Conservation (phyloP, 2,329 filamentous ascomycete species). For the Xylariaceae sp. region DNA sequence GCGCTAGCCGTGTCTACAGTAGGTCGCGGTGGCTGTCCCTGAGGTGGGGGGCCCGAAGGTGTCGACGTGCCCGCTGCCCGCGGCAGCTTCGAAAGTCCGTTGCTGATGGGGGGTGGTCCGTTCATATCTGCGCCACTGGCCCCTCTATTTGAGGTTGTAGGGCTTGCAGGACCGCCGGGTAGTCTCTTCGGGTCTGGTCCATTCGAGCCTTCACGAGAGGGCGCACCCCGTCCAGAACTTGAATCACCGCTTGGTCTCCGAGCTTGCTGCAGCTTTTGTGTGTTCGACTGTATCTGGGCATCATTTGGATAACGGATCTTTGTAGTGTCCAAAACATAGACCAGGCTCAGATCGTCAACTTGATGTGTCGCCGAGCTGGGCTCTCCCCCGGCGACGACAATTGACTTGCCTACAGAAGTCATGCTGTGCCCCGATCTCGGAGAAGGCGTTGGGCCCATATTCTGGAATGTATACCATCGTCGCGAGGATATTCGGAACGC, state of each 20-base stretch:
- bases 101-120: conserved; percentile 29
- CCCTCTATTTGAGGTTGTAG: conserved; percentile 37
- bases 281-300: conserved; percentile 37
- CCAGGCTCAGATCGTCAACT: conserved; percentile 76
- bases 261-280: conserved; percentile 36
- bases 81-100: conserved; percentile 36
- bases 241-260: conserved; percentile 40
- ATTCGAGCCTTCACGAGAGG: conserved; percentile 47
- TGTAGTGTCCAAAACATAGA: conserved; percentile 87
- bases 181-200: conserved; percentile 48
- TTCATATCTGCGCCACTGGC: conserved; percentile 37
- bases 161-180: conserved; percentile 30
- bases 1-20: conserved; percentile 36
- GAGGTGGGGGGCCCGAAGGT: conserved; percentile 49
- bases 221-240: conserved; percentile 30
- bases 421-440: conserved; percentile 94
- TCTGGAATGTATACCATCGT: conserved; percentile 98
- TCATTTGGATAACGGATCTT: conserved; percentile 97
- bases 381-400: conserved; percentile 89
- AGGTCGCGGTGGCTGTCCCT: conserved; percentile 49
- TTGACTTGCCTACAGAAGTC: conserved; percentile 88
- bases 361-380: conserved; percentile 81
- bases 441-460: conserved; percentile 95
- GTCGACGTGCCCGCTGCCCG: conserved; percentile 34
- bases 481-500: conserved; percentile 70